Percentiles rank a stretch among this genome's conserved stretches.
Evolutionary conservation across 2,329 filamentous ascomycete species (phyloP).

Genomic region (Aspergillus sp.): DNA sequence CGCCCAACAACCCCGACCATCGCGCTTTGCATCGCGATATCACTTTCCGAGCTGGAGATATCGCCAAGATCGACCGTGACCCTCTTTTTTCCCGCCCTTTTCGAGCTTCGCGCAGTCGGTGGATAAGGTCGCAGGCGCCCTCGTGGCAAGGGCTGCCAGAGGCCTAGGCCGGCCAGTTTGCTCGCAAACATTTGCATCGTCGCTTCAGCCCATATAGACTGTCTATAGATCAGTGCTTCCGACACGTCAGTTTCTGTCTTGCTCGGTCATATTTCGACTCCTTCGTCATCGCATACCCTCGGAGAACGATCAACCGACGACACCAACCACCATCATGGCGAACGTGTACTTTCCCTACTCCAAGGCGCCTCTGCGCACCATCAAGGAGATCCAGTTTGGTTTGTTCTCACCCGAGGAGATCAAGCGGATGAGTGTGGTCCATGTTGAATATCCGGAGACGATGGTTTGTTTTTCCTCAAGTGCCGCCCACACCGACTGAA

Average conservation of each 20-base stretch:
- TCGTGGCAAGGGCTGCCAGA: conserved; percentile 52
- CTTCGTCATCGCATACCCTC: neutral
- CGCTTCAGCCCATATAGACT: conserved; percentile 22
- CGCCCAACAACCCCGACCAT: conserved; percentile 41
- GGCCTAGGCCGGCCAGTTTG: conserved; percentile 46
- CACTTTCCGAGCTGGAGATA: conserved; percentile 28
- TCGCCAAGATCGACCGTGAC: conserved; percentile 31
- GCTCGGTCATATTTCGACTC: conserved; percentile 17
- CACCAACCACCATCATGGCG: conserved; percentile 68
- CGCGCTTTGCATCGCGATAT: conserved; percentile 47
- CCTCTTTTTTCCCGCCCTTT: conserved; percentile 32
- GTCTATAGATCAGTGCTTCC: conserved; percentile 10
- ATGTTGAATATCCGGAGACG: conserved; percentile 97
- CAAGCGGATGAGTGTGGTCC: conserved; percentile 96
- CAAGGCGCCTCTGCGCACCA: conserved; percentile 92
- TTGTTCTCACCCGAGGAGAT: conserved; percentile 97
- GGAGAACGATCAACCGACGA: conserved; percentile 4
- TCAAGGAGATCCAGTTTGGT: conserved; percentile 99
- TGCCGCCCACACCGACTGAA: conserved; percentile 11
- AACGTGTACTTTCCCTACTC: conserved; percentile 89
- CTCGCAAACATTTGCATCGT: conserved; percentile 38
- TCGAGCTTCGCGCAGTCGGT: conserved; percentile 40
- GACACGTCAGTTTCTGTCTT: conserved; percentile 12
- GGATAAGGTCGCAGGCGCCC: conserved; percentile 47
- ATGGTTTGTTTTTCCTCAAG: conserved; percentile 61